phyloP scores from a whole-genome alignment of 129 eudicot species.

The Flaveria trinervia region DNA sequence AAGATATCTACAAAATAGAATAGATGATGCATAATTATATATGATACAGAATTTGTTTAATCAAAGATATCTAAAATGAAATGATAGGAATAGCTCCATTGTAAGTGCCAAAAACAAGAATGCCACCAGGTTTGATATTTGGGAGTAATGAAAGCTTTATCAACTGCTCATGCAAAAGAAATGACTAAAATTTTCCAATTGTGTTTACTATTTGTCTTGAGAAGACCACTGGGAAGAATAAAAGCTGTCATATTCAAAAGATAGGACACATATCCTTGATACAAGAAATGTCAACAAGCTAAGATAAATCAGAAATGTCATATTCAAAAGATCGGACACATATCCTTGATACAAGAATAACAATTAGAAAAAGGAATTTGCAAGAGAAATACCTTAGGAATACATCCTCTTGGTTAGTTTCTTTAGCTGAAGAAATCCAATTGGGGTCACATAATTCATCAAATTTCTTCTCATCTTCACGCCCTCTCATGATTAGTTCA shows the following conservation, averaged over 20 bases:
- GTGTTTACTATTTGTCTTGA: no score
- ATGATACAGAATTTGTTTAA: not conserved
- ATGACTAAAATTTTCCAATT: no score
- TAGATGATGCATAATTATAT: not conserved
- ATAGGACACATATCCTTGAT: not conserved
- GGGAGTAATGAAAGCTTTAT: no score
- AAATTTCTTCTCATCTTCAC: slow-evolving; percentile 46
- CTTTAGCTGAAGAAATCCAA: slow-evolving; percentile 59
- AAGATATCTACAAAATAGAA: slow-evolving; percentile 53
- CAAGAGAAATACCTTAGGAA: slow-evolving; percentile 56
- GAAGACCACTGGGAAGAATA: no score
- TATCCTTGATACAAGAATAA: not conserved
- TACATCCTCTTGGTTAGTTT: slow-evolving; percentile 68
- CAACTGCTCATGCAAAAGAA: no score
- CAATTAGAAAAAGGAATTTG: not conserved
- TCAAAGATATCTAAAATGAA: slow-evolving; percentile 5
- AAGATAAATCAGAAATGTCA: not conserved
- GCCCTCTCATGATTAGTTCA: slow-evolving; percentile 44
- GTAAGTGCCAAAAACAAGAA: slow-evolving; percentile 16
- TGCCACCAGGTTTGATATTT: not conserved
- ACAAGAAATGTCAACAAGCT: slow-evolving; percentile 7
- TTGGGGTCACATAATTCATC: slow-evolving; percentile 56
- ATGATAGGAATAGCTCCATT: not conserved
- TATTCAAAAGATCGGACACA: not conserved
- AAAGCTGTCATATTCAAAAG: not conserved